A percentile compares a stretch with the other conserved stretches of the same genome.
Evolutionary conservation across 441 rosid genomes (phyloP).

Genomic region (Macaranga tanarius): DNA sequence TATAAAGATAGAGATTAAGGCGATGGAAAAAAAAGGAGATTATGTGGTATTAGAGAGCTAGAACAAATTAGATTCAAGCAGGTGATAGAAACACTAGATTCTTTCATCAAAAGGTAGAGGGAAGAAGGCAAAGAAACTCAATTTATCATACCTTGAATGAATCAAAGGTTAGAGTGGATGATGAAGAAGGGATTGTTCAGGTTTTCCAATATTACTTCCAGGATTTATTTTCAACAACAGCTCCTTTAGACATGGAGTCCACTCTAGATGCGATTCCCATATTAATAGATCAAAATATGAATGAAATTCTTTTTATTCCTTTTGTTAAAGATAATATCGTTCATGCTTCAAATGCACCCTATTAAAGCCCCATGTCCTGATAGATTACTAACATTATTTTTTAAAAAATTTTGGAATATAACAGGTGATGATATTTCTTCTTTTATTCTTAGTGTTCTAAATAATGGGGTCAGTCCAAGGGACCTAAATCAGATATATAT

Average conservation of each 20-base stretch:
- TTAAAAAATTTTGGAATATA: not conserved
- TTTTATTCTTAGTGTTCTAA: too few species aligned
- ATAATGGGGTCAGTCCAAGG: not conserved
- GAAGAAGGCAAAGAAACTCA: not conserved
- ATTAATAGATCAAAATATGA: not conserved
- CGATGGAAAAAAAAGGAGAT: too few species aligned
- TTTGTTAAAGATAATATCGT: not conserved
- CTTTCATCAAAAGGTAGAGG: not conserved
- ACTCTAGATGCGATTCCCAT: too few species aligned
- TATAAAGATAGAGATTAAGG: too few species aligned
- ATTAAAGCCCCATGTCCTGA: not conserved
- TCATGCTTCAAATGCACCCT: not conserved
- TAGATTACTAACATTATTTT: not conserved
- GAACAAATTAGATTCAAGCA: too few species aligned
- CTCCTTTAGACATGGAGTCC: too few species aligned
- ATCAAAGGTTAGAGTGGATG: not conserved
- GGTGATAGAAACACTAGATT: not conserved
- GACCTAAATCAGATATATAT: not conserved
- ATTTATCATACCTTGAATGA: too few species aligned
- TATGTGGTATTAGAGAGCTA: too few species aligned
- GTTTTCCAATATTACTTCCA: not conserved
- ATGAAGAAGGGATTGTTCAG: not conserved
- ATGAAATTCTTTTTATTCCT: not conserved
- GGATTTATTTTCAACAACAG: too few species aligned
- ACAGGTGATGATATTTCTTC: not conserved